Base-by-base conservation (phyloP, 1,139 yeast species). In the Debaryomyces fabryi region DNA sequence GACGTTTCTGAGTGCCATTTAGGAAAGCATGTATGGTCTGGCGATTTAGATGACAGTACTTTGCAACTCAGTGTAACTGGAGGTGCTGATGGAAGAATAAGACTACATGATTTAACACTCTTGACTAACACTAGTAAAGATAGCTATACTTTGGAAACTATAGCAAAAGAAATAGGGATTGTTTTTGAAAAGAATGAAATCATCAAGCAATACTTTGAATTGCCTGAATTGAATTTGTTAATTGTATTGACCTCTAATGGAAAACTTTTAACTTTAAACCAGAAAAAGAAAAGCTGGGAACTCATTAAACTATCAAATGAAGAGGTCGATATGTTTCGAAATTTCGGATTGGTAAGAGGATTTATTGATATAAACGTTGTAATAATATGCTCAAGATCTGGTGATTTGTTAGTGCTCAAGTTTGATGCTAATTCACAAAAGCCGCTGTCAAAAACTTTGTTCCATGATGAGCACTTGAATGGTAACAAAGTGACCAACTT, bases 1-100 rank as follows among this genome's bases (percentile, higher is more conserved):
- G 63, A 69, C 23, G 42, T 81, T 72, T 61, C 69, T 63, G 60
- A 82, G 68, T 84, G 87, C 27, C 98, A 92, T 63, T 74, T 81
- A 33, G 97, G 96, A 4, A 86, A 95, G 62, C 93, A 89, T 61
- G 80, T 88, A 0, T 93, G 99, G 99, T 80, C 90, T 34, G 81
- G 88, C 5, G 92, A 86, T 49, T 74, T 87, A 0, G 75, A 79
- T 48, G 74, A 72, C 46, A 29, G 37, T 2, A 58, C 64, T 3
- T 62, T 71, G 40, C 61, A 71, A 30, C 58, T 84, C 9, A 82
- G 85, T 20, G 90, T 83, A 1, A 85, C 92, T 13, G 92, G 96
- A 39, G 97, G 97, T 35, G 93, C 96, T 42, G 97, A 91, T 64
- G 97, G 97, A 1, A 78, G 88, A 54, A 68, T 91, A 2, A 73